Evolutionary conservation across 1,284 basidiomycete genomes (phyloP).

Genomic region (Volvariella surrecta): DNA sequence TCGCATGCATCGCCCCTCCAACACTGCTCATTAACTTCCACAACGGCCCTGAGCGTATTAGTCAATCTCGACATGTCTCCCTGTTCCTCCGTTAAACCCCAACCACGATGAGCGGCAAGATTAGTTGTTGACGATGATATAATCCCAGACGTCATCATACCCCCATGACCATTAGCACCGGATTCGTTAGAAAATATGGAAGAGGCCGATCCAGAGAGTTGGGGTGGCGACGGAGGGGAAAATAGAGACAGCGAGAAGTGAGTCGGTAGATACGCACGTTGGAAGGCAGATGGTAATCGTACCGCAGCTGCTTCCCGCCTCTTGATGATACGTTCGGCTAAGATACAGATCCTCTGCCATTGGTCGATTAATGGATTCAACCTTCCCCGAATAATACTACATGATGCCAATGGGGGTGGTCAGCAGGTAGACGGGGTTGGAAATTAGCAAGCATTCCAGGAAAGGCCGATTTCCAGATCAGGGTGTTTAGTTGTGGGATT

Average conservation of each 20-base stretch:
- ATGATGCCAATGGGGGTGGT: too few species aligned
- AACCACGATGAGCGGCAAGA: background rate
- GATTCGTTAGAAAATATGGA: slow-evolving; percentile 17
- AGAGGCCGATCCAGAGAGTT: slow-evolving; percentile 18
- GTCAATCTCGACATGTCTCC: slow-evolving; percentile 77
- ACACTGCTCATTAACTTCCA: slow-evolving; percentile 68
- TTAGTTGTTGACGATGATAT: background rate
- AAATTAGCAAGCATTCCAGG: too few species aligned
- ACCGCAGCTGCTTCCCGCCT: slow-evolving; percentile 84
- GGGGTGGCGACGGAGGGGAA: slow-evolving; percentile 27
- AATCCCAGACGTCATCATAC: background rate
- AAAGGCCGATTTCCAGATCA: slow-evolving; percentile 2
- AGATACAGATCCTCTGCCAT: slow-evolving; percentile 82
- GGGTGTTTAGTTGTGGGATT: background rate
- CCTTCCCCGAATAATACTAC: slow-evolving; percentile 61
- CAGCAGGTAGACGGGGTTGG: slow-evolving; percentile 8
- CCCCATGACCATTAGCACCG: background rate
- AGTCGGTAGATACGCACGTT: slow-evolving; percentile 54
- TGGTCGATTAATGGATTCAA: slow-evolving; percentile 75
- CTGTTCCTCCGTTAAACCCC: slow-evolving; percentile 36
- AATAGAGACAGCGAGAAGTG: slow-evolving; percentile 47
- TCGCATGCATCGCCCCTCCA: slow-evolving; percentile 80
- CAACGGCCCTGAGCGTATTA: slow-evolving; percentile 71
- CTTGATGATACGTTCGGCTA: slow-evolving; percentile 79
- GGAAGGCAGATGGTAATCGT: slow-evolving; percentile 60